Evolutionary conservation across 2,329 filamentous ascomycete species (phyloP), one percentile per base, ranked within the genome.

Genomic region (Alternaria arbusti): DNA sequence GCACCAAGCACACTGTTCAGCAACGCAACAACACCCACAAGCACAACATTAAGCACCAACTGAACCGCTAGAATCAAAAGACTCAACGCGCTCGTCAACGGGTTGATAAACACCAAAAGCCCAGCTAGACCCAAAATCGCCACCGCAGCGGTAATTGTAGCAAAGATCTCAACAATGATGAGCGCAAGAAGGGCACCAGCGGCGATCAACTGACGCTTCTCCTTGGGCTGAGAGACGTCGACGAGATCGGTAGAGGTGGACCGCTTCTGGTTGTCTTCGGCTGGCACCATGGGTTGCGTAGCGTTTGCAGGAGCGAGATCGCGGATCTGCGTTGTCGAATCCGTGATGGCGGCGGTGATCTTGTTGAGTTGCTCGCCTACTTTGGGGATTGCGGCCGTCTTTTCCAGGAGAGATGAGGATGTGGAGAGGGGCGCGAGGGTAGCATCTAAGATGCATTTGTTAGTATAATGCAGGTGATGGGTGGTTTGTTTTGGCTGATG

Each of bases 151-250:
- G 61, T 56, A 40, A 72, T 20, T 2, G 68, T 72, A 9, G 70
- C 70, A 13, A 72, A 68, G 10, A 71, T 66, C 52, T 72, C 70
- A 1, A 71, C 57, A 12, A 71, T 68, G 47, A 70, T 71, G 17
- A 70, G 62, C 8, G 61, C 54, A 8, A 71, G 67, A 4, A 70
- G 54, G 1, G 62, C 65, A 15, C 54, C 54, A 3, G 62, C 65
- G 11, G 65, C 61, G 3, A 70, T 57, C 20, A 64, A 47, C 17
- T 68, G 66, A 6, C 66, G 67, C 22, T 55, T 59, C 61, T 32
- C 45, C 22, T 22, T 52, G 25, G 22, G 63, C 15, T 54, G 47
- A 1, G 22, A 28, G 13, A 15, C n/a, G 17, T 40, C 40, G 12
- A 17, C 17, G 15, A 36, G 9, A 12, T 55, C 44, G 17, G 28